Percentiles rank a stretch among this genome's conserved stretches.
These are phyloP conservation scores for Cytidiella melzeri DNA, from an alignment of 768 basidiomycete genomes.

Conservation along the genomic window DNA sequence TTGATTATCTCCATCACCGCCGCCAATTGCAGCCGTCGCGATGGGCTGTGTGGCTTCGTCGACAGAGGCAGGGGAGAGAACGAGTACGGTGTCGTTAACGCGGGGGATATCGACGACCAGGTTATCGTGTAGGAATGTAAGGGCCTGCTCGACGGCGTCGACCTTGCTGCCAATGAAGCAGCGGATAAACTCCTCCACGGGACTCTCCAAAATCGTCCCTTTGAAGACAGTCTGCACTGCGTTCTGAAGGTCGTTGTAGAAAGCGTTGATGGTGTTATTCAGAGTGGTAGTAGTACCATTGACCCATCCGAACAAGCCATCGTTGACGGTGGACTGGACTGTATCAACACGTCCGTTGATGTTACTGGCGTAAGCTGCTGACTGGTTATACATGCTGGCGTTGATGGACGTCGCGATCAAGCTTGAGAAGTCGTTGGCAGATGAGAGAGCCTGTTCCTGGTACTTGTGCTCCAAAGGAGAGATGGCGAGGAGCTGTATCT, in stretches of 20 bases:
- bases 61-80: slow-evolving; percentile 67
- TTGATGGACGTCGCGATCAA: slow-evolving; percentile 76
- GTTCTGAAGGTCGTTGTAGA: slow-evolving; percentile 82
- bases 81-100: slow-evolving; percentile 67
- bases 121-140: slow-evolving; percentile 90
- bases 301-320: slow-evolving; percentile 92
- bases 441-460: slow-evolving; percentile 50
- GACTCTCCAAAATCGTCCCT: slow-evolving; percentile 73
- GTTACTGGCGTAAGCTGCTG: slow-evolving; percentile 65
- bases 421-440: slow-evolving; percentile 60
- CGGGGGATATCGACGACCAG: slow-evolving; percentile 75
- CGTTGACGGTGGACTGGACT: slow-evolving; percentile 74
- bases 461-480: slow-evolving; percentile 68
- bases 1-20: slow-evolving; percentile 40
- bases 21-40: slow-evolving; percentile 74
- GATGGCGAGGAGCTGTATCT: slow-evolving; percentile 81
- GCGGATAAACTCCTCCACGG: slow-evolving; percentile 80
- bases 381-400: slow-evolving; percentile 77
- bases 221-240: slow-evolving; percentile 77
- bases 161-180: slow-evolving; percentile 94
- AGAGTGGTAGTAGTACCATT: slow-evolving; percentile 83
- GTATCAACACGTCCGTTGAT: slow-evolving; percentile 67
- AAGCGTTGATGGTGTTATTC: slow-evolving; percentile 78
- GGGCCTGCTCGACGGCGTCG: slow-evolving; percentile 73
- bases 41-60: slow-evolving; percentile 77